A percentile compares a stretch with the other conserved stretches of the same genome.
Conservation (phyloP, 228 moss, liverwort and hornwort genomes). For the Sphagnum fallax region DNA sequence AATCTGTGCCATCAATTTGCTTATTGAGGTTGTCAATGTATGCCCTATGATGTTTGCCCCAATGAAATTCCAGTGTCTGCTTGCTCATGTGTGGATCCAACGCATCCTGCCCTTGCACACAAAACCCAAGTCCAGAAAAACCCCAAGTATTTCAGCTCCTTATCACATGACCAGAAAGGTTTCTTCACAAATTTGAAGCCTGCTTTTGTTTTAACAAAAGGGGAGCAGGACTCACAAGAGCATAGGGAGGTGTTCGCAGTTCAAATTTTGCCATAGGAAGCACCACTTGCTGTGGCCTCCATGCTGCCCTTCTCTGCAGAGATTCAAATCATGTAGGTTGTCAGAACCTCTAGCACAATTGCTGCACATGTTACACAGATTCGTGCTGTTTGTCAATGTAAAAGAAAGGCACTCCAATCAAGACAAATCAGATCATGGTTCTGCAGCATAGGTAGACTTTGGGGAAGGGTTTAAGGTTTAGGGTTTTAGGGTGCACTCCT, state of each 20-base stretch:
- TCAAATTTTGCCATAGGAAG: conserved; percentile 36
- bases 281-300: background rate
- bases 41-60: conserved; percentile 78
- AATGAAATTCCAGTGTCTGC: conserved; percentile 76
- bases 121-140: background rate
- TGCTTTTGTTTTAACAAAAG: background rate
- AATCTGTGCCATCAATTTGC: conserved; percentile 62
- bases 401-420: too few species aligned
- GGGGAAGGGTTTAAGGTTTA: too few species aligned
- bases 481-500: too few species aligned
- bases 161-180: background rate
- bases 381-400: too few species aligned
- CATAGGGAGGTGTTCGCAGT: conserved; percentile 43
- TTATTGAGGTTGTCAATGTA: conserved; percentile 80
- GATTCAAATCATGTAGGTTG: background rate
- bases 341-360: background rate
- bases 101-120: conserved; percentile 45
- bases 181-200: background rate
- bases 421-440: too few species aligned
- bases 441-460: too few species aligned
- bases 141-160: too few species aligned
- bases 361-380: background rate
- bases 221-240: conserved; percentile 8
- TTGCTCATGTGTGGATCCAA: conserved; percentile 91
- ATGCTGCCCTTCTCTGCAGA: background rate